A percentile compares a stretch with the other conserved stretches of the same genome.
Evolutionary conservation across 345 rosid species (phyloP).

Genomic region (Moringa oleifera): DNA sequence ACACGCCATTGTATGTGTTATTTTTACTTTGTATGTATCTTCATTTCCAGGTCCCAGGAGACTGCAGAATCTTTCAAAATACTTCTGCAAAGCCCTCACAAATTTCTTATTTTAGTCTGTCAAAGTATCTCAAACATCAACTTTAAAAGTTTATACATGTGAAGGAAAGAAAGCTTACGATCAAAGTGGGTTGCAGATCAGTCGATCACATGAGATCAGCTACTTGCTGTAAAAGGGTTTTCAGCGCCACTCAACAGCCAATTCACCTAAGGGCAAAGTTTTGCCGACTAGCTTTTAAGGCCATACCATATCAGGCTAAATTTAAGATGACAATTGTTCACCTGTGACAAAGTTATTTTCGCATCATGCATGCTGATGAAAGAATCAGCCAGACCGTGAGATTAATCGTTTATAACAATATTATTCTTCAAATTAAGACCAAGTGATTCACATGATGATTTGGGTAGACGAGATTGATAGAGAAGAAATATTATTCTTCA

Average conservation of each 20-base stretch:
- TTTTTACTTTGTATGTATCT: conserved; percentile 96
- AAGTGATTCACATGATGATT: conserved; percentile 89
- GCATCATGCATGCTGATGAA: conserved; percentile 85
- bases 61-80: conserved; percentile 60
- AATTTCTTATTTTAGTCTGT: neutral
- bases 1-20: too few relatives aligned
- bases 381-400: conserved; percentile 95
- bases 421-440: conserved; percentile 71
- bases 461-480: conserved; percentile 86
- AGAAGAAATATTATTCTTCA: conserved; percentile 87
- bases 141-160: conserved; percentile 1
- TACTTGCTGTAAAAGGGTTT: neutral
- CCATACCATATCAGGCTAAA: neutral
- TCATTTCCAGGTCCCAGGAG: conserved; percentile 83
- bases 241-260: neutral
- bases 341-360: conserved; percentile 67
- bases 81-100: conserved; percentile 26
- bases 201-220: neutral
- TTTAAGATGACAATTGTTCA: conserved; percentile 12
- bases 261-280: neutral
- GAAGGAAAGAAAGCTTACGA: neutral
- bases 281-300: too few relatives aligned
- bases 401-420: conserved; percentile 87
- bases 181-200: neutral
- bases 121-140: conserved; percentile 5